Percentiles rank a stretch among this genome's conserved stretches.
Conservation (phyloP, 176 grass and related monocot genomes). For the Calamus simplicifolius region DNA sequence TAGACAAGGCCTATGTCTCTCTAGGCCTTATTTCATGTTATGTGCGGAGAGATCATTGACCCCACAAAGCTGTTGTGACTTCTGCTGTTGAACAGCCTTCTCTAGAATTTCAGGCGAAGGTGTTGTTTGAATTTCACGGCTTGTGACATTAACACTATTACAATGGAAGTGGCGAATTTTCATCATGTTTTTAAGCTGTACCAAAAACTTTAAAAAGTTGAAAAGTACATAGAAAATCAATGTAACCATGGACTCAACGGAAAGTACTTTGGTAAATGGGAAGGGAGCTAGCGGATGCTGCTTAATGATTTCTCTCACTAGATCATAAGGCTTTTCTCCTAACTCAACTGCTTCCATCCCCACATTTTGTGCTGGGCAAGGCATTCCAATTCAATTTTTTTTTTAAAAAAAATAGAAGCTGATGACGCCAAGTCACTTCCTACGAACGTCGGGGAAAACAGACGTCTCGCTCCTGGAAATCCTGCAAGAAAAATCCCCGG, state of each 20-base stretch:
- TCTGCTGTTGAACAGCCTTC: slow-evolving; percentile 72
- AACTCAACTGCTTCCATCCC: slow-evolving; percentile 87
- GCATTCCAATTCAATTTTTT: slow-evolving; percentile 41
- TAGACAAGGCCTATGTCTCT: slow-evolving; percentile 25
- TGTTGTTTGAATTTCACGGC: slow-evolving; percentile 84
- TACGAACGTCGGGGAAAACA: too few relatives aligned
- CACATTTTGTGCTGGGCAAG: slow-evolving; percentile 56
- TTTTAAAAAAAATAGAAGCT: too few relatives aligned
- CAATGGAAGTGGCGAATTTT: slow-evolving; percentile 71
- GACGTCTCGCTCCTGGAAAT: too few relatives aligned
- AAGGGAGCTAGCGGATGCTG: slow-evolving; percentile 68
- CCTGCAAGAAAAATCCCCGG: too few relatives aligned
- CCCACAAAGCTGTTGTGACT: slow-evolving; percentile 68
- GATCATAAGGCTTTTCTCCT: slow-evolving; percentile 79
- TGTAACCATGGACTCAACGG: slow-evolving; percentile 77
- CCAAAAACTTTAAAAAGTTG: slow-evolving; percentile 95
- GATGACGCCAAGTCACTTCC: too few relatives aligned
- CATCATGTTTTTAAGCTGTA: slow-evolving; percentile 74
- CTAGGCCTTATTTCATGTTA: slow-evolving; percentile 90
- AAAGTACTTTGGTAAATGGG: slow-evolving; percentile 75
- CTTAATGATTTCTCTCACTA: slow-evolving; percentile 58
- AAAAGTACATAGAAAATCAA: slow-evolving; percentile 73
- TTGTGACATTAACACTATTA: slow-evolving; percentile 74
- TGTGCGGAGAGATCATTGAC: slow-evolving; percentile 92
- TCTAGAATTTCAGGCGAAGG: slow-evolving; percentile 86